Evolutionary conservation across 306 rosid genomes (phyloP).

Genomic region (Gleditsia sinensis): DNA sequence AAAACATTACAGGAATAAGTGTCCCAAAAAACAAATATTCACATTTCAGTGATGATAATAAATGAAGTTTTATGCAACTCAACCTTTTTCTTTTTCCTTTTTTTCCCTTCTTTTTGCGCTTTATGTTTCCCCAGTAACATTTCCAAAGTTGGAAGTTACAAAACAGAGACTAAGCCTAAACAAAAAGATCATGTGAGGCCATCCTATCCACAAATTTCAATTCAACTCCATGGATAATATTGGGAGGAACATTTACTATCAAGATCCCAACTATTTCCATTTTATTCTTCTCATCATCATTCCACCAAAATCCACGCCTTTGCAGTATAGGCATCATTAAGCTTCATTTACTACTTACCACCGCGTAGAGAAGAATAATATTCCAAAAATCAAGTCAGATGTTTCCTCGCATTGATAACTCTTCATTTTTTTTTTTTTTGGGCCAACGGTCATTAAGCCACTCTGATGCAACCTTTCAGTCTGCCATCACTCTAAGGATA

Average conservation of each 20-base stretch:
- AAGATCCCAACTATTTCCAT: conserved; percentile 9
- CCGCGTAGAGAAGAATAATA: conserved; percentile 38
- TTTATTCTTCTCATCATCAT: conserved; percentile 23
- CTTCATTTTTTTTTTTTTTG: background rate
- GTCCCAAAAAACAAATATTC: background rate
- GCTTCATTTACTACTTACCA: conserved; percentile 11
- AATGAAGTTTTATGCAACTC: conserved; percentile 3
- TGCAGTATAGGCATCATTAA: conserved; percentile 5
- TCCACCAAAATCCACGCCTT: conserved; percentile 21
- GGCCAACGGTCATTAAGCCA: conserved; percentile 22
- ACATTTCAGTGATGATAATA: background rate
- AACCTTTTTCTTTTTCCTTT: background rate
- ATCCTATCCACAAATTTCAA: background rate
- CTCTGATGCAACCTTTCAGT: conserved; percentile 11
- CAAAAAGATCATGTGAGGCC: background rate
- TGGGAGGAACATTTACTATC: background rate
- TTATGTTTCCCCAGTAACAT: background rate
- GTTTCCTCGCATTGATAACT: background rate
- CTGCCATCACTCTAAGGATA: background rate
- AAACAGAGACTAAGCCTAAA: background rate
- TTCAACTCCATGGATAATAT: background rate
- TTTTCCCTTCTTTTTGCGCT: background rate
- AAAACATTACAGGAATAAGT: conserved; percentile 31
- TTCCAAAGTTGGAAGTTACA: background rate
- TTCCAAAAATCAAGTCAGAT: conserved; percentile 2